Conservation (phyloP, 305 asterid genomes). For the Fraxinus nigra region DNA sequence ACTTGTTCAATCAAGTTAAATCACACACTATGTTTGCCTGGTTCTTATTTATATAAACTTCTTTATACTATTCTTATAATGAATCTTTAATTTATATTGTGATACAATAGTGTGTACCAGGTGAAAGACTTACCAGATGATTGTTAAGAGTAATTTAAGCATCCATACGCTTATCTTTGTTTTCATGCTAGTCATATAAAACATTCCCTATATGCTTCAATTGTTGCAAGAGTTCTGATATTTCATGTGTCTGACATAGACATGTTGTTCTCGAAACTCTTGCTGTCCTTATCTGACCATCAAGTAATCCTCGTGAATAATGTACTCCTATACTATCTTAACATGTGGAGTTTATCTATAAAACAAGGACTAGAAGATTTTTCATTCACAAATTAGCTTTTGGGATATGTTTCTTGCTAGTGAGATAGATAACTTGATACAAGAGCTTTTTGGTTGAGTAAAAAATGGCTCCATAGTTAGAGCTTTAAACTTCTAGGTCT, state of each 20-base stretch:
- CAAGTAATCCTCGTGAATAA: neutral
- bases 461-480: neutral
- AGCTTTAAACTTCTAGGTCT: neutral
- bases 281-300: neutral
- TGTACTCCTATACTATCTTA: neutral
- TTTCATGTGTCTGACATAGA: neutral
- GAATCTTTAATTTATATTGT: neutral
- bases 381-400: neutral
- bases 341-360: neutral
- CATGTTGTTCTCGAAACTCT: neutral
- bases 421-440: neutral
- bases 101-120: neutral
- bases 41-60: neutral
- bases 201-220: neutral
- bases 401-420: neutral
- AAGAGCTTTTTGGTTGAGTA: neutral
- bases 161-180: neutral
- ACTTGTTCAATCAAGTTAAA: neutral
- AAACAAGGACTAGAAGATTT: neutral
- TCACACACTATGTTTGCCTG: neutral
- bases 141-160: neutral
- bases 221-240: neutral
- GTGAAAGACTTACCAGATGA: conserved; percentile 1
- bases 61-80: neutral
- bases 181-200: neutral